Evolutionary conservation across 2,329 filamentous ascomycete genomes (phyloP), one percentile per base, ranked within the genome.

Genomic region (Verticillium alfalfae): DNA sequence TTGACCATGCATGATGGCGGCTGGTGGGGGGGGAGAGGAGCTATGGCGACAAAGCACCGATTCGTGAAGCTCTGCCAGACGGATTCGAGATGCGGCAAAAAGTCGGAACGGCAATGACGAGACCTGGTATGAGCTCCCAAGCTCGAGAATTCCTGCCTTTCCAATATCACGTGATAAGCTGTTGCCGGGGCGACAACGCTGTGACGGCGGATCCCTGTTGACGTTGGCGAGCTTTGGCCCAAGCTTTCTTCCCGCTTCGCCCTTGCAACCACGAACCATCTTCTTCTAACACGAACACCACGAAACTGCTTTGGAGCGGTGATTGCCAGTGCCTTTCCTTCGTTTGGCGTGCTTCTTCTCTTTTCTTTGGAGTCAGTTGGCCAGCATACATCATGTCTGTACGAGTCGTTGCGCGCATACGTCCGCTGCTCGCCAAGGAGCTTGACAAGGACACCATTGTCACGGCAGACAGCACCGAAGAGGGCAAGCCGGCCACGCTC

Each of bases 401-500:
- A 67, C 85, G 92, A 71, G 93, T 98, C 63, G 91, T 98, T 66
- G 93, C 94, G 63, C 87, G 95, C 67, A 91, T 99, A 70, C 89
- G 94, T 69, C 94, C 94, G 59, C 84, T 97, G 65, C 86, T 97
- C 65, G 89, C 91, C 69, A 88, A 89, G 66, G 95, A 98, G 80
- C 81, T 89, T 62, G 91, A 95, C 71, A 90, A 90, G 75, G 94
- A 98, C 78, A 84, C 91, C 64, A 97, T 98, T 68, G 89, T 98
- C 67, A 81, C 79, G 57, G 84, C 87, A 9, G 88, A 88, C 57
- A 85, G 83, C 64, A 84, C 81, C 62, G 84, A 88, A 59, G 78
- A 84, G 56, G 84, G 84, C 67, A 84, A 82, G 66, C 82, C 87
- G 22, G 86, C 84, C 65, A 88, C 83, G 34, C 78, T 96, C 36